These are phyloP conservation scores for Stentor coeruleus DNA, from an alignment of 73 alveolate species.

Conservation along the genomic window DNA sequence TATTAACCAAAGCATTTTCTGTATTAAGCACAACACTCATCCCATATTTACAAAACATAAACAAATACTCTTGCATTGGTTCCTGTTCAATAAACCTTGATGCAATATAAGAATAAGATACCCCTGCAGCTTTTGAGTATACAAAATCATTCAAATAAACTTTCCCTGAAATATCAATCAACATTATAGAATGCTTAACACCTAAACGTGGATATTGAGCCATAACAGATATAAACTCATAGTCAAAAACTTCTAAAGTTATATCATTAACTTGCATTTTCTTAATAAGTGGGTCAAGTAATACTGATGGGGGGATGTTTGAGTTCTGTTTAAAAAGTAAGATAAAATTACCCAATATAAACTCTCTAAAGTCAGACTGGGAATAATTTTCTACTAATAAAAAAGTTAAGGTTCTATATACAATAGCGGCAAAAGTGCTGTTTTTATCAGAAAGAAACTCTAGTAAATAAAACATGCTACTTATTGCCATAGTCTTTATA, in stretches of 20 bases:
- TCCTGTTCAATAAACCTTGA: constrained; percentile 40
- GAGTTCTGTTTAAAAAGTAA: constrained; percentile 49
- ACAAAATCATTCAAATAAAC: constrained; percentile 46
- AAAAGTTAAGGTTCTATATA: constrained; percentile 77
- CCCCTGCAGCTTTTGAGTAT: constrained; percentile 29
- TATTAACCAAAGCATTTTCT: constrained; percentile 27
- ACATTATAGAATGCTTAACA: constrained; percentile 57
- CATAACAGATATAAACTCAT: constrained; percentile 58
- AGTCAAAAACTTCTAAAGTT: constrained; percentile 50
- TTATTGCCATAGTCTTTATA: constrained; percentile 32
- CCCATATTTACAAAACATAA: constrained; percentile 19
- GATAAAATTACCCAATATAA: constrained; percentile 63
- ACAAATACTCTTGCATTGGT: constrained; percentile 38
- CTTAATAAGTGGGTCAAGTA: constrained; percentile 82
- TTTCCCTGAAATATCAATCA: constrained; percentile 72
- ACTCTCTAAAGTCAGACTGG: constrained; percentile 74
- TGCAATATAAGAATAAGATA: constrained; percentile 27
- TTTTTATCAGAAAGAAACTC: constrained; percentile 57
- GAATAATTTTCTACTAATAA: constrained; percentile 70
- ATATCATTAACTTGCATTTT: constrained; percentile 54
- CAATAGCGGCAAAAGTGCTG: constrained; percentile 75
- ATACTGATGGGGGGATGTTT: constrained; percentile 82
- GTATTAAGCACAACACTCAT: constrained; percentile 22
- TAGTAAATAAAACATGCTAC: constrained; percentile 41
- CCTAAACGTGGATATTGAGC: constrained; percentile 74